Evolutionary conservation across 1,284 basidiomycete species (phyloP), one percentile per base, ranked within the genome.

Genomic region (Sphaerobolus stellatus): DNA sequence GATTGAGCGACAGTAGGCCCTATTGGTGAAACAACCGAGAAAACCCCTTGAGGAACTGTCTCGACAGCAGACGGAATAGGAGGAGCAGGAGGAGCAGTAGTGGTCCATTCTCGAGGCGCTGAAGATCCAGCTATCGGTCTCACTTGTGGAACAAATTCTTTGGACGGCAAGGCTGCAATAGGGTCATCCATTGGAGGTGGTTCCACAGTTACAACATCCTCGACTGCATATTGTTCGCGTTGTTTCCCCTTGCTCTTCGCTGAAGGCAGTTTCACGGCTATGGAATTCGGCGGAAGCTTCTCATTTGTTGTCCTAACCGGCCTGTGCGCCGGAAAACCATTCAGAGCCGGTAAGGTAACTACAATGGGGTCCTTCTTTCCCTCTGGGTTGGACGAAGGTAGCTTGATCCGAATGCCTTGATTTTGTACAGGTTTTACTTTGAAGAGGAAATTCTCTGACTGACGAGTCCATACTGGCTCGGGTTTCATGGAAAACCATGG

Each of bases 401-500:
- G 66, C 62, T 79, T 84, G 52, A 91, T 75, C 34, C 83, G 79
- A 58, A 81, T 77, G 16, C 71, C 74, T 46, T 80, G 77, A 30
- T 83, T 81, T 14, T 70, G 70, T 29, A 81, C 80, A 20, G 81
- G 75, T 64, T 83, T 85, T 20, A 81, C 69, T 24, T 78, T 66
- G 70, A 84, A 84, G 24, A 91, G 79, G 66, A 82, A 87, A 1
- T 74, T 76, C 62, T 90, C 88, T 59, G 84, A 81, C 56, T 89
- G 86, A 62, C 89, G 89, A 4, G 88, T 90, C 86, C 86, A 91
- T 61, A 83, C 77, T 40, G 78, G 78, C 65, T 91, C 88, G 6
- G 88, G 88, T 66, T 87, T 89, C 80, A 82, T 82, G 4, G 78
- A 70, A 62, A 77, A 89, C 82, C 87, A 88, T 36, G 79, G 72